A percentile compares a stretch with the other conserved stretches of the same genome.
Conservation (phyloP, 176 grass and related monocot genomes). For the Rhynchospora tenuis region DNA sequence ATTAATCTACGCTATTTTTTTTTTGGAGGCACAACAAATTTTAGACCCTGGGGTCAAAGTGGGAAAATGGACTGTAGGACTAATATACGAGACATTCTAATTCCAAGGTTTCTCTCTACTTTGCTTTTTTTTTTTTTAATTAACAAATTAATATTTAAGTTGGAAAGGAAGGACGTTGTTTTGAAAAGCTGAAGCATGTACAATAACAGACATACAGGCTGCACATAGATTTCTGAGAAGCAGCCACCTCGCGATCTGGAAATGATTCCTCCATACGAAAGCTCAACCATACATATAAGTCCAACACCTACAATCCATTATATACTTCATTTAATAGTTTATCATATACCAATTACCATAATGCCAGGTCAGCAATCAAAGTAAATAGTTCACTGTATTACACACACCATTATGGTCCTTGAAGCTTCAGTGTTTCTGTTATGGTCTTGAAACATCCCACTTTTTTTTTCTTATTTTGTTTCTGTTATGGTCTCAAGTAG, state of each 20-base stretch:
- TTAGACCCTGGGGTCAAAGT: too few species aligned
- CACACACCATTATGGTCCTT: not conserved
- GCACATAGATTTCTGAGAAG: slow-evolving; percentile 84
- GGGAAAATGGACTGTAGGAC: not conserved
- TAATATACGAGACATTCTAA: slow-evolving; percentile 15
- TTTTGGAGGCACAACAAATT: too few species aligned
- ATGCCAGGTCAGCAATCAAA: not conserved
- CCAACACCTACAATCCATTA: slow-evolving; percentile 56
- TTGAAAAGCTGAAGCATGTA: not conserved
- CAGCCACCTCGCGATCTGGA: slow-evolving; percentile 79
- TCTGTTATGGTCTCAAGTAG: not conserved
- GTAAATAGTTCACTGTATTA: not conserved
- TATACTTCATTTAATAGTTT: not conserved
- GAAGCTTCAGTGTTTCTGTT: not conserved
- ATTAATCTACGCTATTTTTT: not conserved
- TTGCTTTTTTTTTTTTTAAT: too few species aligned
- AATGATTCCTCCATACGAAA: slow-evolving; percentile 86
- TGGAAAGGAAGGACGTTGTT: not conserved
- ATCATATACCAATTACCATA: not conserved
- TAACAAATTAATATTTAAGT: slow-evolving; percentile 11
- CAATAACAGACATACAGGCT: slow-evolving; percentile 61
- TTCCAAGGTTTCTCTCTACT: too few species aligned
- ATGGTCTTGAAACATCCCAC: not conserved
- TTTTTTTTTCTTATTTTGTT: too few species aligned
- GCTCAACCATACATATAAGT: slow-evolving; percentile 98